phyloP scores from a whole-genome alignment of 2,329 filamentous ascomycete genomes.

The Aureobasidium melanogenum region DNA sequence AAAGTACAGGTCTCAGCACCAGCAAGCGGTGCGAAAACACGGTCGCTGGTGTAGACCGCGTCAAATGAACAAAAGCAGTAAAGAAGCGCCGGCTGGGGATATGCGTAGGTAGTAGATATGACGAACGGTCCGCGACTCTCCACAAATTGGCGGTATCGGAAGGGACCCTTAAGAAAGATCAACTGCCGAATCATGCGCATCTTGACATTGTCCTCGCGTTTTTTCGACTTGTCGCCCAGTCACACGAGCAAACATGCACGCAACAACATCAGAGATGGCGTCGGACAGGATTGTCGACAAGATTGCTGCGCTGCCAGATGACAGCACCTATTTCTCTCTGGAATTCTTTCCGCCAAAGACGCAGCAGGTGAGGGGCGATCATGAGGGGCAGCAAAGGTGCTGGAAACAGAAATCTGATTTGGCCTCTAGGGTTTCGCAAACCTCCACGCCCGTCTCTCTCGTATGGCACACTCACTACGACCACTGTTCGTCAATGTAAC shows the following conservation, averaged over 20 bases:
- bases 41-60: neutral
- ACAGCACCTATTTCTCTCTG: slow-evolving; percentile 83
- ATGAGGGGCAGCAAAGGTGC: neutral
- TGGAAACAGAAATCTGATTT: neutral
- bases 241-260: slow-evolving; percentile 6
- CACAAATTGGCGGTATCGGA: slow-evolving; percentile 7
- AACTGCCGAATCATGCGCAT: slow-evolving; percentile 1
- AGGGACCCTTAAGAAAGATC: neutral
- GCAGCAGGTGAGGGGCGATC: slow-evolving; percentile 53
- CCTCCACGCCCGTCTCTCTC: slow-evolving; percentile 81
- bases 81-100: neutral
- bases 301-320: slow-evolving; percentile 77
- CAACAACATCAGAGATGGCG: neutral
- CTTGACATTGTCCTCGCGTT: neutral
- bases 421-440: slow-evolving; percentile 70
- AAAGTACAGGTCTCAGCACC: neutral
- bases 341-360: slow-evolving; percentile 99
- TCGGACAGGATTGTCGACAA: slow-evolving; percentile 87
- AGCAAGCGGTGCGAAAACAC: neutral
- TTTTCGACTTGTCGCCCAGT: neutral
- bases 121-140: neutral
- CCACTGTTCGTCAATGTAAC: slow-evolving; percentile 96
- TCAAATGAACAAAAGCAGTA: slow-evolving; percentile 10
- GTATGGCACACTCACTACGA: slow-evolving; percentile 84
- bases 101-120: neutral